phyloP scores from a whole-genome alignment of 352 stramenopile genomes.

The Phytophthora brassicae region DNA sequence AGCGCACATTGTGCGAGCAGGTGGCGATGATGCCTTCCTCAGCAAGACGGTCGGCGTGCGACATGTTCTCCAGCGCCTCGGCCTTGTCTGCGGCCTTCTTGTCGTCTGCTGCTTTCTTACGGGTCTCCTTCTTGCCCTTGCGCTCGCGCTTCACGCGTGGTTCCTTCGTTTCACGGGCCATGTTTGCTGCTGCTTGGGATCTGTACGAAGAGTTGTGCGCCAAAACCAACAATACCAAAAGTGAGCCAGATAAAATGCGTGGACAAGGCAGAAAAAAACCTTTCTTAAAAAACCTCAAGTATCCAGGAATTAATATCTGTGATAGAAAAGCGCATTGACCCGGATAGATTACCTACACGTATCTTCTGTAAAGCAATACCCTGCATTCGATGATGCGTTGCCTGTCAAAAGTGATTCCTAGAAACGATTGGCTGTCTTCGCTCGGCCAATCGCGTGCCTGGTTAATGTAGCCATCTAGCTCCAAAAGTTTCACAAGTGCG shows the following conservation, averaged over 20 bases:
- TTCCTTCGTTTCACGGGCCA: conserved; percentile 47
- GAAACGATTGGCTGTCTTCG: conserved; percentile 36
- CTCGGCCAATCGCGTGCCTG: conserved; percentile 18
- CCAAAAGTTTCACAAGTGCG: conserved; percentile 22
- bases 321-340: background rate
- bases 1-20: conserved; percentile 92
- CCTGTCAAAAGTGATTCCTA: conserved; percentile 13
- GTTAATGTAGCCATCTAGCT: conserved; percentile 24
- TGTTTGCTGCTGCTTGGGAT: conserved; percentile 18
- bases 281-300: conserved; percentile 14
- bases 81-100: conserved; percentile 77
- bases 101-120: conserved; percentile 75
- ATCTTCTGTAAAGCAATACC: conserved; percentile 12
- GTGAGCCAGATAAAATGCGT: conserved; percentile 25
- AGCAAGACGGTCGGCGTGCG: conserved; percentile 87
- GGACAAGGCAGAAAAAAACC: conserved; percentile 18
- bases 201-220: conserved; percentile 16
- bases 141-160: conserved; percentile 75
- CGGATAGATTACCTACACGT: background rate
- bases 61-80: conserved; percentile 69
- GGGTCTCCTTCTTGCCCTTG: conserved; percentile 75
- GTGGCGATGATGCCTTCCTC: conserved; percentile 95
- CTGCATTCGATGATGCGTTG: background rate
- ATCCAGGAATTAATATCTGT: background rate
- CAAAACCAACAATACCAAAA: conserved; percentile 38